These are phyloP conservation scores for Mycena vulgaris DNA, from an alignment of 768 basidiomycete genomes.

Conservation along the genomic window DNA sequence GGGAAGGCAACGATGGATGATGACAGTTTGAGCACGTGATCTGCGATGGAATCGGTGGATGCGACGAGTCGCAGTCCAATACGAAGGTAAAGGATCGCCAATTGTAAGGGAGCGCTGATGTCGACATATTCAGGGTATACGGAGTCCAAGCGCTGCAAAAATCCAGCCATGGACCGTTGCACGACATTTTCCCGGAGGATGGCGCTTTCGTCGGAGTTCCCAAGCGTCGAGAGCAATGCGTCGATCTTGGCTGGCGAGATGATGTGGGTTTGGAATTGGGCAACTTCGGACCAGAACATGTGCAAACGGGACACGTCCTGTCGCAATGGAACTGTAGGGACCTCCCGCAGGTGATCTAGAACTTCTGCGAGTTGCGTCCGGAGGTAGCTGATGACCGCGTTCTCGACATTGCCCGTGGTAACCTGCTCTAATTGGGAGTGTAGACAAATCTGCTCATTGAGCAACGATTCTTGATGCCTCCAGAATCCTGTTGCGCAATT, in stretches of 20 bases:
- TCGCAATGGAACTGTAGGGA: conserved; percentile 51
- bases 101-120: conserved; percentile 74
- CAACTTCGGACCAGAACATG: conserved; percentile 82
- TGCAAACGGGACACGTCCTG: conserved; percentile 66
- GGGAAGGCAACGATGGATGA: conserved; percentile 69
- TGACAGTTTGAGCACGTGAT: conserved; percentile 43
- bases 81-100: conserved; percentile 76
- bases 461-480: conserved; percentile 54
- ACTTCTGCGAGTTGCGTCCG: conserved; percentile 49
- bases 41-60: conserved; percentile 41
- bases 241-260: conserved; percentile 64
- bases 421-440: conserved; percentile 70
- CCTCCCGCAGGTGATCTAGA: conserved; percentile 43
- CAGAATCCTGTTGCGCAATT: conserved; percentile 62
- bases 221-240: conserved; percentile 59
- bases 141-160: conserved; percentile 77
- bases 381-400: conserved; percentile 65
- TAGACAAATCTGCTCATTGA: conserved; percentile 66
- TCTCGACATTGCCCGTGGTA: conserved; percentile 70
- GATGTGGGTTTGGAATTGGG: conserved; percentile 79
- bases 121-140: conserved; percentile 83
- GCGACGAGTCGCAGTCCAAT: conserved; percentile 77
- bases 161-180: conserved; percentile 86
- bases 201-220: conserved; percentile 54
- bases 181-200: conserved; percentile 75